Evolutionary conservation across 192 early-diverging fungal genomes (phyloP).

Genomic region (Backusella parvicylindrica): DNA sequence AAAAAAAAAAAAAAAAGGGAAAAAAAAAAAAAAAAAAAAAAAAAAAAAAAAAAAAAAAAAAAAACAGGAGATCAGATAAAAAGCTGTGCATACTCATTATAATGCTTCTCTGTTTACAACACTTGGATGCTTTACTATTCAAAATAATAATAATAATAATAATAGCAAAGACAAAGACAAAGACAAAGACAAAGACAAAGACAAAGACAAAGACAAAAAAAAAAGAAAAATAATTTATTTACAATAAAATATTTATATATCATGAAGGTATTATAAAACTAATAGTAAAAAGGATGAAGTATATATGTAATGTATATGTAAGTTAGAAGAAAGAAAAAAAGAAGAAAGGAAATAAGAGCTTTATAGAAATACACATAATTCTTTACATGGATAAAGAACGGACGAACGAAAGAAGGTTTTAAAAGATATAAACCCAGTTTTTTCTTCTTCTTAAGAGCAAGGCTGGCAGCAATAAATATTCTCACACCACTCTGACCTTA

Average conservation of each 20-base stretch:
- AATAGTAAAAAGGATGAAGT: neutral
- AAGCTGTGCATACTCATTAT: neutral
- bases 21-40: neutral
- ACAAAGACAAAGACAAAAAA: too few relatives aligned
- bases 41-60: neutral
- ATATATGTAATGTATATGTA: too few relatives aligned
- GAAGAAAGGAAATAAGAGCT: neutral
- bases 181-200: neutral
- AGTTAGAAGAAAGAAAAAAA: neutral
- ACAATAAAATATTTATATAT: neutral
- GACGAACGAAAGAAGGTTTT: neutral
- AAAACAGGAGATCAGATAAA: neutral
- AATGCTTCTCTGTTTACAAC: neutral
- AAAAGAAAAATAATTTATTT: neutral
- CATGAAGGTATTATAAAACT: neutral
- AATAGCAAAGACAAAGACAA: neutral
- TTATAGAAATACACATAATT: neutral
- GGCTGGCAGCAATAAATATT: conserved; percentile 23
- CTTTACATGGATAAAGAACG: neutral
- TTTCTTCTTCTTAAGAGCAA: neutral
- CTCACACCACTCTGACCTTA: conserved; percentile 23
- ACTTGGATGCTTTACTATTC: neutral
- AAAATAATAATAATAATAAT: neutral
- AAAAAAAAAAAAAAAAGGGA: neutral
- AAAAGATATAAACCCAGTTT: neutral